These are phyloP conservation scores for Apocynum venetum DNA, from an alignment of 257 asterid genomes.

Conservation along the genomic window DNA sequence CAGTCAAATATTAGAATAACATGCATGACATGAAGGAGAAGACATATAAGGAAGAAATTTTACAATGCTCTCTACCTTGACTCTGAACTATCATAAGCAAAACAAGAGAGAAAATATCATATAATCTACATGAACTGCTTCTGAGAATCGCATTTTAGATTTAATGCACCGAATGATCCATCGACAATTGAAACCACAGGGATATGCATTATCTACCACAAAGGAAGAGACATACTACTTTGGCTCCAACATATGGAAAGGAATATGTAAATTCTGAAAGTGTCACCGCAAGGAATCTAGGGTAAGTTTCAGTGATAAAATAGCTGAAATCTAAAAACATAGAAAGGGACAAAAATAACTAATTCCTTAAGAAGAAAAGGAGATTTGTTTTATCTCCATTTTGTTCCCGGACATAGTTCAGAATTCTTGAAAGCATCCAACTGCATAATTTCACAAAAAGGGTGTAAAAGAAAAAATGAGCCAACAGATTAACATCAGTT, in stretches of 20 bases:
- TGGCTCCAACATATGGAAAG: background rate
- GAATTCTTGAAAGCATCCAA: background rate
- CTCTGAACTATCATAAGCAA: background rate
- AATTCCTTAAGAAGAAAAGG: background rate
- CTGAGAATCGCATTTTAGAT: background rate
- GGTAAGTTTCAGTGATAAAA: background rate
- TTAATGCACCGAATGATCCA: background rate
- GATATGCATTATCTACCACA: background rate
- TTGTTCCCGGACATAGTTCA: background rate
- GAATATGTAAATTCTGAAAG: background rate
- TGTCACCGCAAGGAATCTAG: background rate
- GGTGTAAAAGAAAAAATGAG: too few species aligned
- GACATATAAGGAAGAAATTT: background rate
- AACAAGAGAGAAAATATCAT: background rate
- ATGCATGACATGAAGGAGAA: background rate
- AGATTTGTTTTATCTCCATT: background rate
- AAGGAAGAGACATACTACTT: background rate
- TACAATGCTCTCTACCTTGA: background rate
- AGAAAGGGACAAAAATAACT: background rate
- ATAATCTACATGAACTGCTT: background rate
- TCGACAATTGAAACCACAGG: background rate
- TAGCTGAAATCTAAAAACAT: background rate
- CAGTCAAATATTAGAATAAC: background rate
- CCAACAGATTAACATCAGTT: too few species aligned
- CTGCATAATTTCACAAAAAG: background rate